Base-by-base conservation (phyloP, 148 eudicot species). In the Agrostemma githago region DNA sequence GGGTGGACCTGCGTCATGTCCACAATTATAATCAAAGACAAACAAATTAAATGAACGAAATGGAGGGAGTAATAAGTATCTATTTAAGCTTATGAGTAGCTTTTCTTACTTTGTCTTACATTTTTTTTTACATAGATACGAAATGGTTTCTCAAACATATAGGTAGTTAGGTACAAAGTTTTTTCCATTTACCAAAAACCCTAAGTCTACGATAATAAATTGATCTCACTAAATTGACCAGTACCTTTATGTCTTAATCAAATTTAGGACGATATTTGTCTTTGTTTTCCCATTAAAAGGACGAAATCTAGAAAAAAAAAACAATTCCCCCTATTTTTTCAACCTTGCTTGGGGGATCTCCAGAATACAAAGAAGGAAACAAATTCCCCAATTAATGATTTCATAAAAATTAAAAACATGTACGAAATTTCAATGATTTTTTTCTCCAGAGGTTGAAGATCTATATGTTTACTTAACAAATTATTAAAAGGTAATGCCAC, bases 331-430 rank as follows among this genome's bases (percentile, higher is more conserved):
- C 74, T 40, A 48, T 39, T 44, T 70, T 26, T 21, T 61, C 66
- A 63, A 21, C 66, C 46, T 54, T 75, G 72, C 38, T 54, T 62
- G 75, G 67, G 69, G 78, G 69, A 53, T 72, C 39, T 72, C 21
- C 58, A 72, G 37, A 42, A 72, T 41, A 65, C 19, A 64, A 12
- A 72, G 3, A 34, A 66, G 59, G 2, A 71, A 40, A 38, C 0
- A 51, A 17, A 17, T 58, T 66, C 21, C 2, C 39, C 70, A 0
- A 17, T 56, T 17, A 20, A 40, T 40, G 5, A 60, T 34, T 61
- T 48, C 42, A 10, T 11, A 21, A 40, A 60, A 37, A 43, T 26
- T 26, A 26, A 34, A 44, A 53, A 51, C 26, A 41, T 62, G 16
- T 60, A 9, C 0, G 1, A 42, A 20, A 4, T 39, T 79, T n/a